Percentiles rank a stretch among this genome's conserved stretches.
Evolutionary conservation across 2,329 filamentous ascomycete species (phyloP).

Genomic region (Monilinia fructigena): DNA sequence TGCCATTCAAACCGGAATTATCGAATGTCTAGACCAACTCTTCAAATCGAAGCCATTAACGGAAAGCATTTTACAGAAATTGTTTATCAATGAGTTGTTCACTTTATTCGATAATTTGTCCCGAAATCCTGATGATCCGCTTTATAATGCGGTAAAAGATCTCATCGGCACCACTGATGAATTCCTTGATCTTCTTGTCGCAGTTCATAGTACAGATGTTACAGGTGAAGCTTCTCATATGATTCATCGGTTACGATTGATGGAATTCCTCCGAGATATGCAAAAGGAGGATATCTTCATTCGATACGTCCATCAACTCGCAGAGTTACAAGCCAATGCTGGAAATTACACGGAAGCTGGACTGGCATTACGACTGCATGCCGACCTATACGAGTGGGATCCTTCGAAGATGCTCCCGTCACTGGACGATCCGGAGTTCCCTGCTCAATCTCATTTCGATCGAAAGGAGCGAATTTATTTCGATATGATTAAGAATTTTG

Average conservation of each 20-base stretch:
- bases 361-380: slow-evolving; percentile 83
- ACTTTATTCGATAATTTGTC: slow-evolving; percentile 74
- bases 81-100: slow-evolving; percentile 84
- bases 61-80: slow-evolving; percentile 86
- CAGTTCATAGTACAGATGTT: slow-evolving; percentile 76
- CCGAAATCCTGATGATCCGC: slow-evolving; percentile 63
- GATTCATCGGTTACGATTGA: slow-evolving; percentile 83
- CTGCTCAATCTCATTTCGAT: slow-evolving; percentile 83
- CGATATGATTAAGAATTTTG: slow-evolving; percentile 90
- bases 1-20: slow-evolving; percentile 92
- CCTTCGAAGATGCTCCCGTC: slow-evolving; percentile 63
- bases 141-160: slow-evolving; percentile 74
- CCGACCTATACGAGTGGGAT: slow-evolving; percentile 92
- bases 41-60: slow-evolving; percentile 88
- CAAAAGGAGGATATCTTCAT: slow-evolving; percentile 97
- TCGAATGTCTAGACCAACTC: slow-evolving; percentile 84
- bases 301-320: slow-evolving; percentile 90
- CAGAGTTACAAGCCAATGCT: slow-evolving; percentile 70
- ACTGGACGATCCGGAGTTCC: slow-evolving; percentile 72
- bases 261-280: slow-evolving; percentile 97
- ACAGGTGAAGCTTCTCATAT: slow-evolving; percentile 76
- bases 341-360: slow-evolving; percentile 85
- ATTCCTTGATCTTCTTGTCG: slow-evolving; percentile 84
- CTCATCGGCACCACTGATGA: slow-evolving; percentile 85
- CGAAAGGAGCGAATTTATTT: slow-evolving; percentile 91